These are phyloP conservation scores for Diatrype stigma DNA, from an alignment of 2,329 filamentous ascomycete genomes.

Conservation along the genomic window DNA sequence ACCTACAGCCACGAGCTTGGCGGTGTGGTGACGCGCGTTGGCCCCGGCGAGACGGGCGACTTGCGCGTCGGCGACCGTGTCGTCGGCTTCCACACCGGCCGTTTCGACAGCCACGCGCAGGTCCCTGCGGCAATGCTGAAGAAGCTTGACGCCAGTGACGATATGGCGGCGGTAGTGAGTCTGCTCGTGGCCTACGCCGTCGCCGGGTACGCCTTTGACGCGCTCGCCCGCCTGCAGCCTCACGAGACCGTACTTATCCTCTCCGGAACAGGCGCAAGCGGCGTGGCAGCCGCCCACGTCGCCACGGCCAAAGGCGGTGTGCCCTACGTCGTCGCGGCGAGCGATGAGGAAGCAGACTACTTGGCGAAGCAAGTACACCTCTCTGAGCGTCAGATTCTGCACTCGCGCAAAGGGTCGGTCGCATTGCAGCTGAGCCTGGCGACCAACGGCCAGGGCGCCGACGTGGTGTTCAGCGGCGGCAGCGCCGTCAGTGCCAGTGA, in stretches of 20 bases:
- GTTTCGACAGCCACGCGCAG: constrained; percentile 17
- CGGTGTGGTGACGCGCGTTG: constrained; percentile 18
- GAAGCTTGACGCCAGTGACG: constrained; percentile 11
- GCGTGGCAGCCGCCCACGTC: constrained; percentile 18
- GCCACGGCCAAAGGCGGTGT: constrained; percentile 11
- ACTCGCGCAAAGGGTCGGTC: constrained; percentile 1
- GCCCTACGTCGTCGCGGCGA: constrained; percentile 12
- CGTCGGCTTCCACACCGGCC: constrained; percentile 15
- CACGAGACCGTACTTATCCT: constrained; percentile 20
- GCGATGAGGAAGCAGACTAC: constrained; percentile 8
- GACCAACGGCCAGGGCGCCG: constrained; percentile 9
- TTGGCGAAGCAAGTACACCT: too few relatives aligned
- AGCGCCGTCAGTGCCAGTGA: constrained; percentile 3
- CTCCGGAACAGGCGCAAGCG: constrained; percentile 12
- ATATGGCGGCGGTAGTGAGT: constrained; percentile 7
- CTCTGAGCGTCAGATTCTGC: constrained; percentile 1
- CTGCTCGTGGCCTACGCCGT: constrained; percentile 10
- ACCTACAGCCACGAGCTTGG: constrained; percentile 20
- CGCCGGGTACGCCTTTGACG: constrained; percentile 20
- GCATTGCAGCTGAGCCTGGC: constrained; percentile 3
- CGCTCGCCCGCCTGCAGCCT: constrained; percentile 11
- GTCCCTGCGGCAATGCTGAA: constrained; percentile 11
- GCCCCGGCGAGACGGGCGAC: constrained; percentile 10
- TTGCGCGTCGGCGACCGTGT: constrained; percentile 21
- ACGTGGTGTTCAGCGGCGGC: constrained; percentile 16